A percentile compares a stretch with the other conserved stretches of the same genome.
These are phyloP conservation scores for Bimuria novae-zelandiae DNA, from an alignment of 2,329 filamentous ascomycete species.

Conservation along the genomic window DNA sequence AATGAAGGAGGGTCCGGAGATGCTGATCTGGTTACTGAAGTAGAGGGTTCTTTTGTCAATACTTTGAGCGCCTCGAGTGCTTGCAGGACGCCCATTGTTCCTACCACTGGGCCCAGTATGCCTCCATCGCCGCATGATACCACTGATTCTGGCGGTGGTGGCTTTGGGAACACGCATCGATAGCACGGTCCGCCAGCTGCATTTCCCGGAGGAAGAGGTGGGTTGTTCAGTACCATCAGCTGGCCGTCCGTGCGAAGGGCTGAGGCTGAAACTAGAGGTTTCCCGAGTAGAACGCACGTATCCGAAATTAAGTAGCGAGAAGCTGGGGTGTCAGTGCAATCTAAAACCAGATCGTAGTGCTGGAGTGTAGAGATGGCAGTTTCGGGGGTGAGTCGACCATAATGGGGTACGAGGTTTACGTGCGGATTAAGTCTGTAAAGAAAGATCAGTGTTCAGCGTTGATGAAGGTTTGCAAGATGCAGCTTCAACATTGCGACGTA, in stretches of 20 bases:
- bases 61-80: conserved; percentile 87
- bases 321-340: conserved; percentile 93
- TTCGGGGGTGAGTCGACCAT: conserved; percentile 67
- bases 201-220: conserved; percentile 65
- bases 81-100: conserved; percentile 89
- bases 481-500: conserved; percentile 35
- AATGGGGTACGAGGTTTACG: conserved; percentile 66
- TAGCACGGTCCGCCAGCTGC: conserved; percentile 80
- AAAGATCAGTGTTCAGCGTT: conserved; percentile 14
- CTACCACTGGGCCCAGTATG: conserved; percentile 89
- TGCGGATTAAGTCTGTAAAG: conserved; percentile 70
- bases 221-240: conserved; percentile 84
- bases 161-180: conserved; percentile 86
- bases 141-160: conserved; percentile 81
- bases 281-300: conserved; percentile 76
- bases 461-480: not conserved
- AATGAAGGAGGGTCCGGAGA: conserved; percentile 46
- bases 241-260: conserved; percentile 89
- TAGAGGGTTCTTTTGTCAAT: conserved; percentile 55
- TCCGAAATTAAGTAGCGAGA: conserved; percentile 94
- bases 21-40: conserved; percentile 2
- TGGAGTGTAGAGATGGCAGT: conserved; percentile 70
- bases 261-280: conserved; percentile 85
- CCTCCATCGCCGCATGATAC: conserved; percentile 91
- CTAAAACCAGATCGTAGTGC: conserved; percentile 81